Conservation (phyloP, 192 early-diverging fungal genomes). For the Rhizophagus prolifer region DNA sequence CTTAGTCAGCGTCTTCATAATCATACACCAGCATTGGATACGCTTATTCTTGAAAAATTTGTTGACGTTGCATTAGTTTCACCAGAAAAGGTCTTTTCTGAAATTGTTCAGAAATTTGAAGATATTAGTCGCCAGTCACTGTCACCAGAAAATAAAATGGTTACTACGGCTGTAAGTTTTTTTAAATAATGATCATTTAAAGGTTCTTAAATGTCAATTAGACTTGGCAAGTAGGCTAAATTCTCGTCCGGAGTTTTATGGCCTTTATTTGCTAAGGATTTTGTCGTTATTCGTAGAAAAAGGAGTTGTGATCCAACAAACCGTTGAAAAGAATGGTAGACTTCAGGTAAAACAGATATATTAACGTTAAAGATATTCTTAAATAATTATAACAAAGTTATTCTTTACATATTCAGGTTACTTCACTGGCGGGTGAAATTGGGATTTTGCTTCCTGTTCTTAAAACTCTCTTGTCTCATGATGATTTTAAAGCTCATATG, state of each 20-base stretch:
- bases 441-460: conserved; percentile 64
- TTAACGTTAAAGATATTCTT: not conserved
- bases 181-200: not conserved
- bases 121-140: conserved; percentile 45
- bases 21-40: conserved; percentile 45
- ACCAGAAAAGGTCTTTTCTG: conserved; percentile 52
- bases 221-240: conserved; percentile 50
- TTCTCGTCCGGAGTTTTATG: conserved; percentile 56
- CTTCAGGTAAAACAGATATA: conserved; percentile 32
- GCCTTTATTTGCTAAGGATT: conserved; percentile 49
- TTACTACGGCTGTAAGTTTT: conserved; percentile 50
- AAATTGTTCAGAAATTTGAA: conserved; percentile 56
- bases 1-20: conserved; percentile 62
- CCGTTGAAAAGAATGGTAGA: conserved; percentile 43
- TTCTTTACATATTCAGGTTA: conserved; percentile 29
- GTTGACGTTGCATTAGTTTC: conserved; percentile 63
- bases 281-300: conserved; percentile 62
- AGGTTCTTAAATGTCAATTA: conserved; percentile 49
- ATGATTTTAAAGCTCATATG: conserved; percentile 57
- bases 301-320: conserved; percentile 54
- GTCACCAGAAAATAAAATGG: conserved; percentile 44
- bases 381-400: not conserved
- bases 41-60: conserved; percentile 55
- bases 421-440: conserved; percentile 47
- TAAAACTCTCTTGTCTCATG: conserved; percentile 55